Evolutionary conservation across 805 yeast genomes (phyloP), one percentile per base, ranked within the genome.

Genomic region (Starmerella stigmatis): DNA sequence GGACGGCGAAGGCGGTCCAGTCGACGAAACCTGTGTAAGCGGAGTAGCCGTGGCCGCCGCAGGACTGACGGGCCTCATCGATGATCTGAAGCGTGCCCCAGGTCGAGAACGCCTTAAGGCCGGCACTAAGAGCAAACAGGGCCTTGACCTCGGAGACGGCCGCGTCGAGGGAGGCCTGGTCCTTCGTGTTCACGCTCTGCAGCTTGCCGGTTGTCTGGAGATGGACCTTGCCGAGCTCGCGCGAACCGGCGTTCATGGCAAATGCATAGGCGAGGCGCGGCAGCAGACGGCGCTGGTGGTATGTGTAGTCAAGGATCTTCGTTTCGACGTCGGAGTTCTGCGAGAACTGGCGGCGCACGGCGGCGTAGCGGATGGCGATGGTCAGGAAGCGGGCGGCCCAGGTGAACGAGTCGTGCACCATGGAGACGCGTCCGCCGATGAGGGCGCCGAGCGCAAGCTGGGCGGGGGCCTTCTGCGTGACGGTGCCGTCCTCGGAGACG

Each of bases 1-100:
- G 96, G 32, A 88, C 96, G n/a, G 83, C 95, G 22, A 48, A 48
- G 11, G 52, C 49, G 19, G 30, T 48, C 85, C 94, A 89, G 63
- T 88, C 96, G 51, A 74, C 74, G 61, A 88, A 83, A 2, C 88
- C 94, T 53, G 85, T 77, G 65, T 88, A 88, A n/a, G 86, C 77
- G 20, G 94, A 85, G 66, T 88, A 88, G 32, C 96, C 96, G 64
- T 84, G 95, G 26, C 96, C 96, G 62, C 96, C 96, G 65, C 95
- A 86, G 2, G 94, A 73, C 66, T 88, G 96, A 67, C 96, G 76
- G 53, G 86, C 75, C 66, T 86, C 88, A 61, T 86, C 94, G 59
- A 88, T 86, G 55, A 82, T 70, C 48, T 74, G 75, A 32, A 86
- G 78, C 26, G 85, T 75, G 33, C 78, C 70, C 96, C 96, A 88